Base-by-base conservation (phyloP, 371 early-diverging fungal species). In the Apophysomyces ossiformis region DNA sequence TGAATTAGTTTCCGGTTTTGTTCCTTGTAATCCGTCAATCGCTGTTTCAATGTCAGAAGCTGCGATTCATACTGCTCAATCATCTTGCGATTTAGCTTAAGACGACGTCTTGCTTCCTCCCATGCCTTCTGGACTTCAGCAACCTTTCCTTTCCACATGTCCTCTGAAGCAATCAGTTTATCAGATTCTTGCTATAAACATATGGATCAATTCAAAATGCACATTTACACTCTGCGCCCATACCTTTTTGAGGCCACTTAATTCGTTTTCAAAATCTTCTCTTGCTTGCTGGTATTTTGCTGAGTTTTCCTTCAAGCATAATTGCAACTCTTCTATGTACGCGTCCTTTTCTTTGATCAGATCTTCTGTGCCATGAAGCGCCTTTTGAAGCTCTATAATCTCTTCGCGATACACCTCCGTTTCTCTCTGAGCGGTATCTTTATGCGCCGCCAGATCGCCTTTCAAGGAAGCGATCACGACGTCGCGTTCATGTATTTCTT, bases 401-500 rank as follows among this genome's bases (percentile, higher is more conserved):
- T 80, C 78, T 61, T 80, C 81, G 16, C 66, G 44, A 7, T 75
- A 57, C 7, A 80, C 21, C 7, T 60, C 47, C 32, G 66, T 75
- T 35, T 80, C 81, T 58, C 77, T 69, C 47, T 75, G 68, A 46
- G 72, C 69, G 3, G 76, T 73, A 46, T 80, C 77, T 9, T 68
- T 65, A 11, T 75, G 70, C 1, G 74, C 74, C 38, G 72, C 76
- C 15, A 74, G 63, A 21, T 83, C 71, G 2, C 71, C 75, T 63
- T 78, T 72, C 43, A 83, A 45, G 2, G 72, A 63, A 5, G 78
- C 83, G 37, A 80, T 72, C 12, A 69, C 75, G 0, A 76, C 74
- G 41, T 80, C 80, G 8, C 78, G 67, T 8, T 82, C 79, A 50
- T 76, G 67, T 0, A 82, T 59, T 0, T 66, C 57, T 16, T 74